phyloP scores from a whole-genome alignment of 2,329 filamentous ascomycete species.

The Blastomyces parvus region DNA sequence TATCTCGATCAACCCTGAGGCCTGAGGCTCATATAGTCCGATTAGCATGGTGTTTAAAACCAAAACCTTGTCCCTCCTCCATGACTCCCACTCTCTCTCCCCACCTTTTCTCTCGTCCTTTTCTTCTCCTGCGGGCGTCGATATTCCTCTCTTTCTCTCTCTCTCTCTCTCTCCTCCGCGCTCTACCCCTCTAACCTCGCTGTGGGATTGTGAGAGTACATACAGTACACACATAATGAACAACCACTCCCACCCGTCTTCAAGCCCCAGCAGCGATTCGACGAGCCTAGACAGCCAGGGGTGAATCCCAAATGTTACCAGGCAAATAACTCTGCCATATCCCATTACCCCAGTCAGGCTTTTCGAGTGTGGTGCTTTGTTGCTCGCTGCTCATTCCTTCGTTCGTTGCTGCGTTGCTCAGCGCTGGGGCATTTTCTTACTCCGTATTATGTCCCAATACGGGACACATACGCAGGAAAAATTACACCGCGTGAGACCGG shows the following conservation, averaged over 20 bases:
- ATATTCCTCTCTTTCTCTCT: neutral
- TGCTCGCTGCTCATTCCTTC: neutral
- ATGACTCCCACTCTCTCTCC: neutral
- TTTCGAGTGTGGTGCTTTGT: neutral
- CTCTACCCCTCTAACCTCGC: neutral
- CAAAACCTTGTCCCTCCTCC: neutral
- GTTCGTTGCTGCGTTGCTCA: neutral
- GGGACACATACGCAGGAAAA: neutral
- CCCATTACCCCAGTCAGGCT: neutral
- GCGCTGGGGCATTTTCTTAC: neutral
- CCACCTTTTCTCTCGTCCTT: neutral
- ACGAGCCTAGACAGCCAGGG: neutral
- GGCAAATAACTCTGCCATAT: neutral
- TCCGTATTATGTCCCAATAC: slow-evolving; percentile 1
- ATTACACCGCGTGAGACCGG: neutral
- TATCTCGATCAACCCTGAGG: neutral
- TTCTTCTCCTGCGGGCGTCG: neutral
- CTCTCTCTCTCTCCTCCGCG: neutral
- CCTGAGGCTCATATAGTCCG: neutral
- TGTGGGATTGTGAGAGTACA: neutral
- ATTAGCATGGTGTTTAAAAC: neutral
- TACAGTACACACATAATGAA: neutral
- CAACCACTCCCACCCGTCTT: neutral
- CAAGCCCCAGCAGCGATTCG: neutral
- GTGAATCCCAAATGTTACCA: neutral